Evolutionary conservation across 2,329 filamentous ascomycete genomes (phyloP).

Genomic region (Colletotrichum abscissum): DNA sequence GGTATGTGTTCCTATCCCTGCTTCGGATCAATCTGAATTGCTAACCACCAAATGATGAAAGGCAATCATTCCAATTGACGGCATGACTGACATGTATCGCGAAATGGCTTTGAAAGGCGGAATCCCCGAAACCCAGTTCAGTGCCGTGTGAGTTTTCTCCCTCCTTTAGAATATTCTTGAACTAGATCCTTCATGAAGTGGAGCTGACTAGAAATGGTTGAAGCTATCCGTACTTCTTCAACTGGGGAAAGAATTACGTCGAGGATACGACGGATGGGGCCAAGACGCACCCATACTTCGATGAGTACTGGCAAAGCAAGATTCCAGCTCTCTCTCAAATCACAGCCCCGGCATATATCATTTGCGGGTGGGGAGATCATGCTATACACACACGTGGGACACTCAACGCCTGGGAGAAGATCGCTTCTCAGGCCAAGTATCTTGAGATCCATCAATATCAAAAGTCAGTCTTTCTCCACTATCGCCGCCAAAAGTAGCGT

Average conservation of each 20-base stretch:
- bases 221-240: neutral
- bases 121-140: neutral
- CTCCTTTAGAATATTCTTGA: neutral
- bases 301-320: constrained; percentile 3
- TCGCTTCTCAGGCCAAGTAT: neutral
- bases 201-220: neutral
- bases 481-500: neutral
- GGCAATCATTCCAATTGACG: neutral
- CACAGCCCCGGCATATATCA: neutral
- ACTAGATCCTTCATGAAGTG: neutral
- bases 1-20: neutral
- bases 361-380: neutral
- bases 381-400: neutral
- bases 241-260: neutral
- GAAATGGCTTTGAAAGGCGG: neutral
- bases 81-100: constrained; percentile 1
- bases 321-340: neutral
- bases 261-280: neutral
- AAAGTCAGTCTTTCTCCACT: neutral
- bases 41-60: neutral
- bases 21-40: neutral
- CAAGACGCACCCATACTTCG: neutral
- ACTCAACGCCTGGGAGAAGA: neutral
- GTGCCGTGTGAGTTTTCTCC: neutral
- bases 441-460: neutral